Conservation (phyloP, 306 rosid genomes). For the Casuarina equisetifolia region DNA sequence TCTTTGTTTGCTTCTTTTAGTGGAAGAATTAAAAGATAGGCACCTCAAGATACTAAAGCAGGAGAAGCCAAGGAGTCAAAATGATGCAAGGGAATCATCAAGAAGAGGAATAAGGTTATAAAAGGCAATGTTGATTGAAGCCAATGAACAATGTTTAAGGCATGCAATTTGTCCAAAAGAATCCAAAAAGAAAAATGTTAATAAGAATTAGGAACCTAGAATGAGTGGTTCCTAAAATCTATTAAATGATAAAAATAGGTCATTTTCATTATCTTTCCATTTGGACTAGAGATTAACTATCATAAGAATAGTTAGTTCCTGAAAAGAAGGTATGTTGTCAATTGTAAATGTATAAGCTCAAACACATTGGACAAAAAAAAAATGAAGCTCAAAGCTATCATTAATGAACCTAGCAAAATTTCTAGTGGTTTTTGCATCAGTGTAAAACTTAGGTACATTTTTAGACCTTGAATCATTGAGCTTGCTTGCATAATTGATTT, state of each 20-base stretch:
- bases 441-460: conserved; percentile 69
- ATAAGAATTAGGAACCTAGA: conserved; percentile 33
- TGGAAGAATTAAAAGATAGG: conserved; percentile 13
- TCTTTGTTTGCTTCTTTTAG: conserved; percentile 14
- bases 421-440: conserved; percentile 83
- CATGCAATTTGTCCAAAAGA: neutral
- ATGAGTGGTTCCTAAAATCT: conserved; percentile 71
- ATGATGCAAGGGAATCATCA: neutral
- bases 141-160: neutral
- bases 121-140: neutral
- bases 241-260: conserved; percentile 77
- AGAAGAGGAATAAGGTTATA: too few relatives aligned
- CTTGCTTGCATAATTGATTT: conserved; percentile 21
- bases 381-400: conserved; percentile 89
- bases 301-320: conserved; percentile 95
- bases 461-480: conserved; percentile 58
- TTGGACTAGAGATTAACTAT: conserved; percentile 66
- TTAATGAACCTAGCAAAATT: conserved; percentile 87
- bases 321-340: conserved; percentile 89
- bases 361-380: conserved; percentile 81
- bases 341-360: conserved; percentile 86
- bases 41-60: conserved; percentile 18
- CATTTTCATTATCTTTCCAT: conserved; percentile 78
- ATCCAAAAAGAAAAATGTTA: neutral
- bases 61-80: conserved; percentile 5